Base-by-base conservation (phyloP, 371 early-diverging fungal species). In the Mucor circinelloides region DNA sequence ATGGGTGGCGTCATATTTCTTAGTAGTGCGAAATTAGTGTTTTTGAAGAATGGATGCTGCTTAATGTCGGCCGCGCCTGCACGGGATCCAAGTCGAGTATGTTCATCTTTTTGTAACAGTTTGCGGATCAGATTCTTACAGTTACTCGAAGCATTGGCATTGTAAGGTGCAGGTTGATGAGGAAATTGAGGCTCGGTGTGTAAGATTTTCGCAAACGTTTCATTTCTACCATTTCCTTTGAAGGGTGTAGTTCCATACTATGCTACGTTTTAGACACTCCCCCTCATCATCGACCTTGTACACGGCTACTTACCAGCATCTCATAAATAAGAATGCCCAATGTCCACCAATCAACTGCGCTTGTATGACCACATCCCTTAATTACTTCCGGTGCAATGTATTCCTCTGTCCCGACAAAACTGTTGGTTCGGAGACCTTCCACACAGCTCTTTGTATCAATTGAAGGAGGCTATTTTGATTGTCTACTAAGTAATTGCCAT, bases 331-430 rank as follows among this genome's bases (percentile, higher is more conserved):
- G 83, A 31, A 99, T 95, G 13, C 99, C 99, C 15, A 99, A 78
- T 7, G 98, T 96, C 99, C 99, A 99, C 95, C 99, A 97, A 85
- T 99, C 99, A 19, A 97, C 97, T 2, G 92, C 88, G 69, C 89
- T 90, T 21, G 98, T 94, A 82, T 99, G 98, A 28, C 98, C 98
- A 58, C 86, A 82, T 28, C 96, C 97, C 67, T 90, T 89, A 75
- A 94, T 91, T n/a, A 94, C 93, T 79, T 98, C 98, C 28, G 99
- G 98, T 8, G 99, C 97, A 84, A 98, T 94, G 73, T 96, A 96
- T 78, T 97, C 97, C 79, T 97, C 97, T 7, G 98, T 98, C 2
- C 97, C 98, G 12, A 97, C 97, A 87, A 98, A 97, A 54, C 96
- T 95, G 81, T 97, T 97, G 15, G 97, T 96, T 66, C 97, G 81